Evolutionary conservation across 352 stramenopile genomes (phyloP).

Genomic region (Phytophthora colocasiae): DNA sequence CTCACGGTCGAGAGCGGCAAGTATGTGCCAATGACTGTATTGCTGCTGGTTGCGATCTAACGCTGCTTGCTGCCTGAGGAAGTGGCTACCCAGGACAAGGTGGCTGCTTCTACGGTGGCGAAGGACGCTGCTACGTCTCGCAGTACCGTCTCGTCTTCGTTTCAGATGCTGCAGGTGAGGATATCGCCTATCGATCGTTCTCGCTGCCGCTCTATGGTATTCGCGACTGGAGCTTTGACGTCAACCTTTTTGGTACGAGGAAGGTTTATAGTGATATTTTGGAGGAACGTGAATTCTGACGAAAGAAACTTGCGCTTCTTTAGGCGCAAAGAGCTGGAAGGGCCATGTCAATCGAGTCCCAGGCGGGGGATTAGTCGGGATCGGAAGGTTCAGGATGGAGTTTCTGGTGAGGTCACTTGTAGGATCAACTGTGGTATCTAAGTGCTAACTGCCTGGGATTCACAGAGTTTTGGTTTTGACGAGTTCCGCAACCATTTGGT

Average conservation of each 20-base stretch:
- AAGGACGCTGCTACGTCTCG: slow-evolving; percentile 76
- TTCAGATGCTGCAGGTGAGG: slow-evolving; percentile 35
- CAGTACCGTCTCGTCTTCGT: slow-evolving; percentile 84
- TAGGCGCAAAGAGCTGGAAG: slow-evolving; percentile 69
- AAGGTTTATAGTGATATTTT: not conserved
- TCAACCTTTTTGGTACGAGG: slow-evolving; percentile 64
- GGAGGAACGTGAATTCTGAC: not conserved
- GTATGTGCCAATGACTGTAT: slow-evolving; percentile 38
- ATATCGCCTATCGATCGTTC: slow-evolving; percentile 71
- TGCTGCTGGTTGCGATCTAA: not conserved
- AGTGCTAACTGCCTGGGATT: slow-evolving; percentile 9
- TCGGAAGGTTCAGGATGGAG: slow-evolving; percentile 64
- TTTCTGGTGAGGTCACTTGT: slow-evolving; percentile 53
- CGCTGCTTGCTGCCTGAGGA: not conserved
- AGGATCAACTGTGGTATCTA: not conserved
- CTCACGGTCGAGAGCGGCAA: slow-evolving; percentile 83
- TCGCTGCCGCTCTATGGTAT: slow-evolving; percentile 84
- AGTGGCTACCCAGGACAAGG: slow-evolving; percentile 86
- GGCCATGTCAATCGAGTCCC: slow-evolving; percentile 77
- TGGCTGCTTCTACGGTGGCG: slow-evolving; percentile 78
- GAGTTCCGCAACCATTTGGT: slow-evolving; percentile 76
- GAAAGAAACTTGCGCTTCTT: not conserved
- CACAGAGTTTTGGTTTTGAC: slow-evolving; percentile 75
- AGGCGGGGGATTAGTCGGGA: slow-evolving; percentile 67
- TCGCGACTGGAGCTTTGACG: slow-evolving; percentile 71